These are phyloP conservation scores for Ilyonectria destructans DNA, from an alignment of 2,329 filamentous ascomycete species.

Conservation along the genomic window DNA sequence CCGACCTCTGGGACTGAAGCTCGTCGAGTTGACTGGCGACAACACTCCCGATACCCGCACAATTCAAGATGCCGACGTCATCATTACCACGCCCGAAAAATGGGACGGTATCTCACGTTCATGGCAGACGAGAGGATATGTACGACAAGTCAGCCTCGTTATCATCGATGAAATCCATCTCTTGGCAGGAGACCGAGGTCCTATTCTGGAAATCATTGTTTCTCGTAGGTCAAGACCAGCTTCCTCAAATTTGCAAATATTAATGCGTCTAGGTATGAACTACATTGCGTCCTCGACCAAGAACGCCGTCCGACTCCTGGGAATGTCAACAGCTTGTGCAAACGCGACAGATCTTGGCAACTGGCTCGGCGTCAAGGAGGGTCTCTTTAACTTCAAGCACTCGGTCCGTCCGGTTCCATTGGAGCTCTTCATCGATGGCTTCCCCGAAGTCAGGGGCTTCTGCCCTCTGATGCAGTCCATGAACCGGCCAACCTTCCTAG, in stretches of 20 bases:
- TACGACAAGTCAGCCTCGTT: slow-evolving; percentile 93
- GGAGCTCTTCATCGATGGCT: slow-evolving; percentile 97
- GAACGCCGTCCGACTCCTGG: slow-evolving; percentile 88
- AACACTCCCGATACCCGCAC: slow-evolving; percentile 98
- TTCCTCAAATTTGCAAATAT: background rate
- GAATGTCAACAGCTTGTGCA: slow-evolving; percentile 99
- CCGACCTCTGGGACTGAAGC: slow-evolving; percentile 85
- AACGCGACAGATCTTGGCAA: slow-evolving; percentile 95
- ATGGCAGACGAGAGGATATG: slow-evolving; percentile 98
- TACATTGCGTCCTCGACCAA: slow-evolving; percentile 97
- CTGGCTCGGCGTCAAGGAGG: slow-evolving; percentile 97
- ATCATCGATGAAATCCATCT: slow-evolving; percentile 99
- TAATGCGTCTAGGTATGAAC: slow-evolving; percentile 83
- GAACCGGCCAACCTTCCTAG: slow-evolving; percentile 97
- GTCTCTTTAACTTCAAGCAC: slow-evolving; percentile 96
- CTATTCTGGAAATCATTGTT: slow-evolving; percentile 98
- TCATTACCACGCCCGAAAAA: slow-evolving; percentile 99
- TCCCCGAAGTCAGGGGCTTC: slow-evolving; percentile 94
- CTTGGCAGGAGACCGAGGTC: slow-evolving; percentile 95
- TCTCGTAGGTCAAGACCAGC: slow-evolving; percentile 64
- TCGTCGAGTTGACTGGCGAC: slow-evolving; percentile 96
- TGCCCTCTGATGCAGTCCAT: slow-evolving; percentile 99
- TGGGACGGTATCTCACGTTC: slow-evolving; percentile 99
- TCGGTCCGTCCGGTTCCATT: slow-evolving; percentile 96
- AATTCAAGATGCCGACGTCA: slow-evolving; percentile 96